These are phyloP conservation scores for Syzygium aromaticum DNA, from an alignment of 345 rosid genomes.

Conservation along the genomic window DNA sequence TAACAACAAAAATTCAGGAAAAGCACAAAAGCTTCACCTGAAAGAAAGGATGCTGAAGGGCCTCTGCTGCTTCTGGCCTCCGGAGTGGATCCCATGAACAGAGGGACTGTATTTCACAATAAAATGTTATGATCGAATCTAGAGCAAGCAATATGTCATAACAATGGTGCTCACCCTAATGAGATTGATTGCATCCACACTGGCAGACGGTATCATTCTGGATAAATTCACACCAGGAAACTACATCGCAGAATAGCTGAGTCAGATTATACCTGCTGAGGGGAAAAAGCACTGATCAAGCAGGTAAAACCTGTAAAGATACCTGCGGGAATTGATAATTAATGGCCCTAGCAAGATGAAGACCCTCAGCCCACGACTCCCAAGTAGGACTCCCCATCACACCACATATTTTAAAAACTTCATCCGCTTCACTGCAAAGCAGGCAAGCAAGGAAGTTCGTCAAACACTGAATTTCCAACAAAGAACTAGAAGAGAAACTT, in stretches of 20 bases:
- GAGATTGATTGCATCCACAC: conserved; percentile 12
- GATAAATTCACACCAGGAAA: conserved; percentile 6
- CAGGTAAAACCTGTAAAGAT: neutral
- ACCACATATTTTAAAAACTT: conserved; percentile 27
- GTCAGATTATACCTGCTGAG: neutral
- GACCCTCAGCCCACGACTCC: conserved; percentile 30
- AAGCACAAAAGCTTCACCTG: neutral
- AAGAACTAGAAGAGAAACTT: neutral
- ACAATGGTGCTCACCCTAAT: neutral
- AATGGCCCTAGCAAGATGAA: conserved; percentile 19
- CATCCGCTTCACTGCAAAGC: conserved; percentile 17
- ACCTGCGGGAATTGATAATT: conserved; percentile 32
- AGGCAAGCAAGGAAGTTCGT: neutral
- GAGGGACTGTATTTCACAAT: neutral
- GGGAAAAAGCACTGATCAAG: neutral
- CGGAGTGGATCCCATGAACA: conserved; percentile 20
- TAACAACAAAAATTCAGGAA: neutral
- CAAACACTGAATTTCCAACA: neutral
- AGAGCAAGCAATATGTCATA: neutral
- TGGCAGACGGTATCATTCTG: conserved; percentile 13
- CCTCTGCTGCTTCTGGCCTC: conserved; percentile 19
- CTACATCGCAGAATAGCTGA: neutral
- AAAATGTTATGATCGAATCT: neutral
- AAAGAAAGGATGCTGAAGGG: conserved; percentile 24
- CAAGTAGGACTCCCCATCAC: conserved; percentile 30